phyloP scores from a whole-genome alignment of 2,329 filamentous ascomycete genomes.

The Delphinella strobiligena region DNA sequence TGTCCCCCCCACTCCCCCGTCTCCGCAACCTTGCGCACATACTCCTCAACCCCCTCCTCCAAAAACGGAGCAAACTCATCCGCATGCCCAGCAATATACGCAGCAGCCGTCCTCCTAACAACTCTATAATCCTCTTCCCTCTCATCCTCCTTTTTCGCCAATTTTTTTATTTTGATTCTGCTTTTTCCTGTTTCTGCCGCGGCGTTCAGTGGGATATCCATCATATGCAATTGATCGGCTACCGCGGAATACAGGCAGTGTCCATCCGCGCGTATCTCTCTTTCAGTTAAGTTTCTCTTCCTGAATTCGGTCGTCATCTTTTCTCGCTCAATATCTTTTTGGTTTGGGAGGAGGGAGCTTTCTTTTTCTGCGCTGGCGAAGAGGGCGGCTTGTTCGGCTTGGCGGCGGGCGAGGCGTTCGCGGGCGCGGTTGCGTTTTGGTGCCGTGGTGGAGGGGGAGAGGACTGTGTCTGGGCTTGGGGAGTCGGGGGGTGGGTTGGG shows the following conservation, averaged over 20 bases:
- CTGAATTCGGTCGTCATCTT: constrained; percentile 59
- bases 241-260: constrained; percentile 92
- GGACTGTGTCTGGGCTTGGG: background rate
- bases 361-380: constrained; percentile 59
- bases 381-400: constrained; percentile 67
- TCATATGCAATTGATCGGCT: constrained; percentile 56
- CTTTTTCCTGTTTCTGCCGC: constrained; percentile 9
- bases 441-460: background rate
- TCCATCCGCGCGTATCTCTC: constrained; percentile 76
- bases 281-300: constrained; percentile 53
- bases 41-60: constrained; percentile 64
- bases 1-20: constrained; percentile 96
- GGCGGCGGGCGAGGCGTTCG: constrained; percentile 76
- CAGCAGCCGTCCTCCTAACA: constrained; percentile 60
- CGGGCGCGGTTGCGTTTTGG: constrained; percentile 66
- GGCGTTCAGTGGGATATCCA: constrained; percentile 30
- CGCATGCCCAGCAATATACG: constrained; percentile 60
- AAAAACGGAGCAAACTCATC: constrained; percentile 82
- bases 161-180: background rate
- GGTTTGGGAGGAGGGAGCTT: constrained; percentile 61
- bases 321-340: constrained; percentile 55
- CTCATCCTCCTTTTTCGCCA: constrained; percentile 7
- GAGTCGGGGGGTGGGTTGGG: constrained; percentile 6
- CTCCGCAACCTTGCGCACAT: constrained; percentile 64
- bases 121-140: constrained; percentile 41